A percentile compares a stretch with the other conserved stretches of the same genome.
phyloP scores from a whole-genome alignment of 345 rosid species.

The Pugionium dolabratum region DNA sequence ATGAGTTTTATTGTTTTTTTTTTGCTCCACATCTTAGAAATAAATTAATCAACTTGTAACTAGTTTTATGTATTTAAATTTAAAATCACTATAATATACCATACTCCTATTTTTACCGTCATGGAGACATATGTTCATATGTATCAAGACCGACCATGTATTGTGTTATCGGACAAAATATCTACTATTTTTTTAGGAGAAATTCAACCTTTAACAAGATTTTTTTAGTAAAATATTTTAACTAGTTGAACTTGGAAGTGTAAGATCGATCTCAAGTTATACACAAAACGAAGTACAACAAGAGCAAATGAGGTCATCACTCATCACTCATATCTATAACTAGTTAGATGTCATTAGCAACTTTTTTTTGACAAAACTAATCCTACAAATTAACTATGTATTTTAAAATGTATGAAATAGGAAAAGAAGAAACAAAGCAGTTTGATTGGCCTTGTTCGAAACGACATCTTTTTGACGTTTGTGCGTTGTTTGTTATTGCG shows the following conservation, averaged over 20 bases:
- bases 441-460: constrained; percentile 28
- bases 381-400: background rate
- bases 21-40: no score
- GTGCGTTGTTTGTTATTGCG: constrained; percentile 32
- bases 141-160: no score
- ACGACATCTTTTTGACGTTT: constrained; percentile 36
- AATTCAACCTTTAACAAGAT: background rate
- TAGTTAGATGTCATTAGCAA: constrained; percentile 20
- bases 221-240: background rate
- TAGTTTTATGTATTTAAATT: no score
- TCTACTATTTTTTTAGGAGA: background rate
- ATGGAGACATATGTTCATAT: no score
- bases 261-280: constrained; percentile 11
- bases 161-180: no score
- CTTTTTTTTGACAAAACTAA: background rate
- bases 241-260: background rate
- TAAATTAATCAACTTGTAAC: no score
- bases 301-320: constrained; percentile 15
- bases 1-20: no score
- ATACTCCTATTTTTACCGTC: no score
- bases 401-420: background rate
- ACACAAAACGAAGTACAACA: constrained; percentile 6
- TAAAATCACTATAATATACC: no score
- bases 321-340: constrained; percentile 2
- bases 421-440: constrained; percentile 6